Base-by-base conservation (phyloP, 768 basidiomycete genomes). In the Lactarius sanguifluus region DNA sequence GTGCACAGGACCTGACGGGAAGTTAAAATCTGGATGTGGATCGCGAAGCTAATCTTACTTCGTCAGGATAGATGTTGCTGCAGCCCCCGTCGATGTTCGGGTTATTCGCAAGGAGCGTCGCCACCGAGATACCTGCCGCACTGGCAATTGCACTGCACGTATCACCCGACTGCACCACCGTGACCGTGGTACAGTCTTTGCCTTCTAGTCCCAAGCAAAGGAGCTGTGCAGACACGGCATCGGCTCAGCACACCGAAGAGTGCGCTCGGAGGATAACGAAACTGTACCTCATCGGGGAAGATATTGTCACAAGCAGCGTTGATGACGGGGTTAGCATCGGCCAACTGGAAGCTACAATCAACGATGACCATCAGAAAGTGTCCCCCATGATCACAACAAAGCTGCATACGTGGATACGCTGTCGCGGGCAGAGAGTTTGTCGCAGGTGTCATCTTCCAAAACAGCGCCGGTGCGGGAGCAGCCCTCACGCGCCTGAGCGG, bases 11-110 rank as follows among this genome's bases (percentile, higher is more conserved):
- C 57, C 57, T 59, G 36, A 30, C 30, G 4, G 20, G 36, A 15
- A 20, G 30, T 64, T 50, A 55, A 43, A 2, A 28, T 25, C 16
- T 28, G 40, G 13, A 12, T 57, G 15, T 5, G 7, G 10, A 13
- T 32, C 15, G 32, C 13, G 9, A 28, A 32, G 36, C n/a, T 10
- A 25, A 25, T 34, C 81, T 66, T 59, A 91, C 90, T 84, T 91
- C 87, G 72, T 86, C 89, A 63, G 87, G 72, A 78, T 91, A 91
- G 74, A 92, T 79, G 79, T 91, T 91, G 70, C 70, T 77, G 75
- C 85, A 89, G 0, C 73, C 77, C 0, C 61, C 5, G 72, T 84
- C 67, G 71, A 92, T 81, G 76, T 91, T 86, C 32, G 89, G 92
- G 83, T 93, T 93, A 84, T 92, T 92, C 65, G 71, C n/a, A 73